These are phyloP conservation scores for Epicoccum sorghinum DNA, from an alignment of 2,329 filamentous ascomycete species.

Conservation along the genomic window DNA sequence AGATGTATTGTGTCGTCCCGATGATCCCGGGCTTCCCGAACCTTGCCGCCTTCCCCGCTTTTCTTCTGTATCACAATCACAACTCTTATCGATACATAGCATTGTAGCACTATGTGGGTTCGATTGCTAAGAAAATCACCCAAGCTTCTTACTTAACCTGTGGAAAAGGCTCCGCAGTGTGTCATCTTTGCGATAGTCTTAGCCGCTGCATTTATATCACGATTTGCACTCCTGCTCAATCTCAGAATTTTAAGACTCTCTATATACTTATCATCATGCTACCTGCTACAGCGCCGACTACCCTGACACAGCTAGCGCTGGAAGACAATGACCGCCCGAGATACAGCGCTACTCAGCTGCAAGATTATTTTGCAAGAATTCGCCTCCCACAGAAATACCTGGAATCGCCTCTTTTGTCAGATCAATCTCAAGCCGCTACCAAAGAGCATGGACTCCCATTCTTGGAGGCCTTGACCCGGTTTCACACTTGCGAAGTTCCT, in stretches of 20 bases:
- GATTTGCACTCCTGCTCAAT: too few species aligned
- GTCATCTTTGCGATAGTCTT: too few species aligned
- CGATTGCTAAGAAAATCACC: neutral
- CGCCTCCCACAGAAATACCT: conserved; percentile 8
- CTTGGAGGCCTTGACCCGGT: conserved; percentile 8
- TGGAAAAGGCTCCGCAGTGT: too few species aligned
- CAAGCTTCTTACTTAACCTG: too few species aligned
- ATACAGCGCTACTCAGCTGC: conserved; percentile 9
- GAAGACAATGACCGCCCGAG: conserved; percentile 11
- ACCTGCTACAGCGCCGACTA: neutral
- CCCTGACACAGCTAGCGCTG: conserved; percentile 11
- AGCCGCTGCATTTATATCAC: too few species aligned
- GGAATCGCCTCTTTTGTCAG: conserved; percentile 7
- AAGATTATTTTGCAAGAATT: conserved; percentile 11
- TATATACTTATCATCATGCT: neutral
- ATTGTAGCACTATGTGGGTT: neutral
- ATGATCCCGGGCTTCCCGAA: too few species aligned
- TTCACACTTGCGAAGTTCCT: conserved; percentile 5
- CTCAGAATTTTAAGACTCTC: too few species aligned
- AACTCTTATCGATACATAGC: neutral
- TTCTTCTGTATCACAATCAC: too few species aligned
- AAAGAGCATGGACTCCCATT: conserved; percentile 15
- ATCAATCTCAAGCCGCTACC: conserved; percentile 3
- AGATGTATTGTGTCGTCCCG: too few species aligned
- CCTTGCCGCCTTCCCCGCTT: too few species aligned